Conservation (phyloP, 2,329 filamentous ascomycete genomes). For the Sporothrix variecibatus region DNA sequence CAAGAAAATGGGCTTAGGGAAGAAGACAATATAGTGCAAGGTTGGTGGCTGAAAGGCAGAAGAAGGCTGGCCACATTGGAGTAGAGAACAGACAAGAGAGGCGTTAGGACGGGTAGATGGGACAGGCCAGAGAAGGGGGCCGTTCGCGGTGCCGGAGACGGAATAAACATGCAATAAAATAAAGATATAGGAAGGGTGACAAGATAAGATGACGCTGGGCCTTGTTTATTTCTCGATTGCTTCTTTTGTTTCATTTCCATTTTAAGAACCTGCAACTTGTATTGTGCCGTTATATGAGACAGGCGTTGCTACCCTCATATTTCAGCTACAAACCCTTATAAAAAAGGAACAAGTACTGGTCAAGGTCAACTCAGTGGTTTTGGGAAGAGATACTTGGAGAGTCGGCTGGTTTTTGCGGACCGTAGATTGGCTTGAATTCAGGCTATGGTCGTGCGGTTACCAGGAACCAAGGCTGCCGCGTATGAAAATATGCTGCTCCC, state of each 20-base stretch:
- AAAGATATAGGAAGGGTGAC: neutral
- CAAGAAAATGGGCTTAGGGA: constrained; percentile 12
- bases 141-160: constrained; percentile 6
- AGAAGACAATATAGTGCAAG: constrained; percentile 1
- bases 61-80: constrained; percentile 3
- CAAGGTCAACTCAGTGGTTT: neutral
- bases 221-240: neutral
- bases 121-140: neutral
- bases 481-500: no score
- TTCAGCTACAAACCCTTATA: neutral
- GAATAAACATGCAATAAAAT: constrained; percentile 7
- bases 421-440: constrained; percentile 33
- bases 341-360: neutral
- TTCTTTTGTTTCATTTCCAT: constrained; percentile 1
- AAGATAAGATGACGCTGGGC: constrained; percentile 3
- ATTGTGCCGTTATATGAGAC: neutral
- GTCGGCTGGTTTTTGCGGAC: constrained; percentile 29
- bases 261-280: neutral
- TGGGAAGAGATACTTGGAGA: neutral
- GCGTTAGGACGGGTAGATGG: constrained; percentile 19
- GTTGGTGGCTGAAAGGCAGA: neutral
- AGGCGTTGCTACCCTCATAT: neutral
- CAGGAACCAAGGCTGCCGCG: constrained; percentile 32
- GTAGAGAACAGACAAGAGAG: neutral
- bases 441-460: constrained; percentile 32